Conservation (phyloP, 148 eudicot genomes). For the Heliamphora exappendiculata region DNA sequence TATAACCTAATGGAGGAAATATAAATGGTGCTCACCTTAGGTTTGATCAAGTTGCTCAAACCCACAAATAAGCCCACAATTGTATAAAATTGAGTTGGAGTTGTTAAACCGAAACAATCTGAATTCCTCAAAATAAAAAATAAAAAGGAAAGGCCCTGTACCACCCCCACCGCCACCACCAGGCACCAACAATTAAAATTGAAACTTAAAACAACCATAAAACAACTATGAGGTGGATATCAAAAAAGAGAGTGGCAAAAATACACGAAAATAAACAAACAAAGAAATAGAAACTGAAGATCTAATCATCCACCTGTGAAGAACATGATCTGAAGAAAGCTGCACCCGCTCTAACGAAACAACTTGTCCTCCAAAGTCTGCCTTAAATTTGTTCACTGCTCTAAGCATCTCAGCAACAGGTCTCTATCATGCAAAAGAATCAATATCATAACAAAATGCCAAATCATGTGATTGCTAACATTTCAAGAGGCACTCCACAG, state of each 20-base stretch:
- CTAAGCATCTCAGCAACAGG: conserved; percentile 78
- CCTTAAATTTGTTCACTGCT: conserved; percentile 82
- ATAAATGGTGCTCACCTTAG: not conserved
- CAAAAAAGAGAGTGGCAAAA: not conserved
- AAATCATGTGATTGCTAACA: not conserved
- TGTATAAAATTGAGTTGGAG: not conserved
- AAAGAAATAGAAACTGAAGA: not conserved
- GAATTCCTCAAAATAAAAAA: not conserved
- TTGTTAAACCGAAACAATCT: not conserved
- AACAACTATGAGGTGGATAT: not conserved
- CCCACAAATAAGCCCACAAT: not conserved
- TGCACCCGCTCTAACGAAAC: conserved; percentile 91
- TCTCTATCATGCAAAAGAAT: conserved; percentile 40
- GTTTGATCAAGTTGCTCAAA: not conserved
- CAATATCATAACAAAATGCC: not conserved
- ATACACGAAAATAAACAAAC: not conserved
- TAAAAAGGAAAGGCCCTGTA: not conserved
- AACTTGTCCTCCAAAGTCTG: conserved; percentile 87
- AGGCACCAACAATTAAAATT: not conserved
- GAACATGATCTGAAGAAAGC: conserved; percentile 94
- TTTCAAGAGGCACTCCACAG: not conserved
- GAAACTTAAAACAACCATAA: not conserved
- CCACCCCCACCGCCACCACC: not conserved
- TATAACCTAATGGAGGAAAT: not conserved
- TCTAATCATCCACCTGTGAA: conserved; percentile 62